Evolutionary conservation across 768 basidiomycete species (phyloP).

Genomic region (Podaxis pistillaris): DNA sequence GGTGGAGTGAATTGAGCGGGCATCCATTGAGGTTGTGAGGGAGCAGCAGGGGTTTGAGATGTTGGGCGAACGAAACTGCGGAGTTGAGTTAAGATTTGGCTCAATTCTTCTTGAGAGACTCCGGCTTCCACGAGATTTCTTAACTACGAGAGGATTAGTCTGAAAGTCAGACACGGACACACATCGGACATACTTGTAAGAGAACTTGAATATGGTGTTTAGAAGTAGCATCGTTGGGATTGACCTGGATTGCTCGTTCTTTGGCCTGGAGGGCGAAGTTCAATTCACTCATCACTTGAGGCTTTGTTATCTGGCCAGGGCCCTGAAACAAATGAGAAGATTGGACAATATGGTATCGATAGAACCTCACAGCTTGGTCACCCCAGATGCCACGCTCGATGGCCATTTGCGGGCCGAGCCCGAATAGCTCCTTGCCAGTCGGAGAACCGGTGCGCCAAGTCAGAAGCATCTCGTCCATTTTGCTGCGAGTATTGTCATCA

Average conservation of each 20-base stretch:
- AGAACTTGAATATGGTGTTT: conserved; percentile 76
- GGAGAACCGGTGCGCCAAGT: conserved; percentile 93
- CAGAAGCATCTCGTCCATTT: conserved; percentile 97
- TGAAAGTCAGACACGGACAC: conserved; percentile 1
- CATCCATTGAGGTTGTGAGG: conserved; percentile 15
- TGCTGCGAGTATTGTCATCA: conserved; percentile 79
- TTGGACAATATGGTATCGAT: background rate
- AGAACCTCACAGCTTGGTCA: conserved; percentile 32
- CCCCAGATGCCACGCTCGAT: conserved; percentile 89
- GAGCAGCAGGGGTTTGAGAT: conserved; percentile 25
- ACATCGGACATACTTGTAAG: conserved; percentile 60
- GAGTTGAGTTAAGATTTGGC: conserved; percentile 71
- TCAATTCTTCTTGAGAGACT: conserved; percentile 76
- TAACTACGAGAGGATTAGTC: conserved; percentile 39
- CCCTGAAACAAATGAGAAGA: conserved; percentile 24
- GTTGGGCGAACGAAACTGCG: conserved; percentile 57
- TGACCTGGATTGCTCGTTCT: conserved; percentile 66
- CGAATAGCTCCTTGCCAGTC: conserved; percentile 80
- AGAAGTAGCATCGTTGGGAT: conserved; percentile 68
- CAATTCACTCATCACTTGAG: conserved; percentile 80
- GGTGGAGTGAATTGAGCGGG: conserved; percentile 4
- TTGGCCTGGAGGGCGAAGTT: conserved; percentile 82
- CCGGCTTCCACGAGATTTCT: conserved; percentile 74
- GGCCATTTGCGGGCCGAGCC: conserved; percentile 70
- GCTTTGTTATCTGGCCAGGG: conserved; percentile 57